Evolutionary conservation across 257 asterid genomes (phyloP).

Genomic region (Primulina huaijiensis): DNA sequence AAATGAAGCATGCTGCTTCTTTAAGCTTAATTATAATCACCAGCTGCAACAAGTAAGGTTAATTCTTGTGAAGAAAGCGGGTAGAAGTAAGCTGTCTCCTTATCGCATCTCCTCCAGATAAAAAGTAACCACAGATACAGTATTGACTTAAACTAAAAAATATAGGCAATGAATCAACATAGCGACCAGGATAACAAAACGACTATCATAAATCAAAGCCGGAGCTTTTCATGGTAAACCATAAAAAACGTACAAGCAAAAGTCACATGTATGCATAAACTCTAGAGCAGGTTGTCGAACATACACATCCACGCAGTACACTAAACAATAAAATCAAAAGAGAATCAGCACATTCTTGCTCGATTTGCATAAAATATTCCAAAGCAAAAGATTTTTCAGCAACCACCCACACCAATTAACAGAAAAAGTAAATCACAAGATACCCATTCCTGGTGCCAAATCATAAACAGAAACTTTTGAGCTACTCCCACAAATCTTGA

Average conservation of each 20-base stretch:
- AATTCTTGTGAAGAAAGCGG: background rate
- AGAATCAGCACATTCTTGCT: background rate
- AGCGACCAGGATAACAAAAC: background rate
- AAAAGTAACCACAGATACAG: slow-evolving; percentile 1
- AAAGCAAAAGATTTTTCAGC: background rate
- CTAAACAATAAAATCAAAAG: background rate
- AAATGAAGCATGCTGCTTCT: slow-evolving; percentile 8
- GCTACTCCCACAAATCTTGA: background rate
- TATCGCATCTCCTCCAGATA: background rate
- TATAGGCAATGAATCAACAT: background rate
- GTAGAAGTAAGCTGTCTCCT: background rate
- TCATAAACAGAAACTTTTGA: background rate
- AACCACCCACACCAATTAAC: background rate
- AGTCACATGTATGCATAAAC: background rate
- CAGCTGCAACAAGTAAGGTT: background rate
- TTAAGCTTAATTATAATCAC: background rate
- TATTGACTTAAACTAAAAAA: slow-evolving; percentile 8
- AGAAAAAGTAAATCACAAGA: background rate
- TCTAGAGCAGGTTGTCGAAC: background rate
- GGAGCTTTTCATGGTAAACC: slow-evolving; percentile 4
- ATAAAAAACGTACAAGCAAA: no score
- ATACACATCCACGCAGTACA: background rate
- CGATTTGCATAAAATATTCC: background rate
- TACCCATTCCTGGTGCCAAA: slow-evolving; percentile 3
- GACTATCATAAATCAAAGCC: slow-evolving; percentile 4